Percentiles rank a stretch among this genome's conserved stretches.
Conservation (phyloP, 2,329 filamentous ascomycete species). For the Phyllosticta citriasiana region DNA sequence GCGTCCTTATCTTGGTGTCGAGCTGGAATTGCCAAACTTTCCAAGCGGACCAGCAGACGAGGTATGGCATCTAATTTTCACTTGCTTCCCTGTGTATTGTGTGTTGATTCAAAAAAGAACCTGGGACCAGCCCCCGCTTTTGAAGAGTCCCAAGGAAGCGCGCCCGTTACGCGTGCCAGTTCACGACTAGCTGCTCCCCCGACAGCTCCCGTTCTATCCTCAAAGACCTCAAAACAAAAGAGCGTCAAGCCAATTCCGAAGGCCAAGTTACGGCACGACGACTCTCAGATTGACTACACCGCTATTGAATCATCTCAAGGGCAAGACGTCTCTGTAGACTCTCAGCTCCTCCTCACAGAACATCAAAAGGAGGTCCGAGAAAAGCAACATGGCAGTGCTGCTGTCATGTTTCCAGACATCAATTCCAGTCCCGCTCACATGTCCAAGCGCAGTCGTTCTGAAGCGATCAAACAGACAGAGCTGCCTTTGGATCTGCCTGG, state of each 20-base stretch:
- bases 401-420: constrained; percentile 58
- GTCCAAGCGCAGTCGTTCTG: background rate
- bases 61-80: constrained; percentile 22
- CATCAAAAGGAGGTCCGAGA: constrained; percentile 69
- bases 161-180: constrained; percentile 21
- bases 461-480: background rate
- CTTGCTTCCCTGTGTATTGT: constrained; percentile 20
- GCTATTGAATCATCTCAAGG: constrained; percentile 53
- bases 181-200: background rate
- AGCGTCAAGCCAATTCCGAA: constrained; percentile 28
- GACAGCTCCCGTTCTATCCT: background rate
- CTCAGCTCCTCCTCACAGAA: constrained; percentile 65
- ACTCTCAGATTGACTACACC: constrained; percentile 74
- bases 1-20: constrained; percentile 37
- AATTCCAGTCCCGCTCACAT: constrained; percentile 14
- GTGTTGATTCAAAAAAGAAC: constrained; percentile 31
- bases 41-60: constrained; percentile 26
- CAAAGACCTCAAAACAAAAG: background rate
- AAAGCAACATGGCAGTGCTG: constrained; percentile 54
- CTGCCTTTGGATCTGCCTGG: background rate
- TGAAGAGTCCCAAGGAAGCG: constrained; percentile 15
- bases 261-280: constrained; percentile 59
- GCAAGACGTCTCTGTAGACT: constrained; percentile 42
- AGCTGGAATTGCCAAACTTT: constrained; percentile 42
- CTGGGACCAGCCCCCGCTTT: background rate